These are phyloP conservation scores for Rutstroemia sp. DNA, from an alignment of 2,329 filamentous ascomycete species.

Conservation along the genomic window DNA sequence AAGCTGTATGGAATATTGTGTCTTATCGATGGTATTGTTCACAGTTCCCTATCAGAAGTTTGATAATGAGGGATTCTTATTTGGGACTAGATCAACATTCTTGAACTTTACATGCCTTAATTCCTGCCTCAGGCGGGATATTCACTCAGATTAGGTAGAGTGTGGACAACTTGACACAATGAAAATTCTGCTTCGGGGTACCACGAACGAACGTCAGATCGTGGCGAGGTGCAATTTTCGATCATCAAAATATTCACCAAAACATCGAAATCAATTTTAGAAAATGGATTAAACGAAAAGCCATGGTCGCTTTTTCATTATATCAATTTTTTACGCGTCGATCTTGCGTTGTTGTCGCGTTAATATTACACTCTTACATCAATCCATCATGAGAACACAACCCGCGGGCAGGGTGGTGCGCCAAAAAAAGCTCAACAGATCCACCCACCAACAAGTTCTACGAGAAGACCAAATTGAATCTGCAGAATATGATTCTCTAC, in stretches of 20 bases:
- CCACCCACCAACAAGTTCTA: slow-evolving; percentile 44
- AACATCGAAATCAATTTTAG: slow-evolving; percentile 16
- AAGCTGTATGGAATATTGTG: not conserved
- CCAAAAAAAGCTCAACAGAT: slow-evolving; percentile 51
- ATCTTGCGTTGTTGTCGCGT: slow-evolving; percentile 14
- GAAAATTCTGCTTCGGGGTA: slow-evolving; percentile 8
- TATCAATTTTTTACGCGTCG: slow-evolving; percentile 23
- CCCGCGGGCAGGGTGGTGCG: slow-evolving; percentile 31
- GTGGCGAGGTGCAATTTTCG: slow-evolving; percentile 6
- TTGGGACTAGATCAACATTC: not conserved
- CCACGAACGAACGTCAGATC: slow-evolving; percentile 9
- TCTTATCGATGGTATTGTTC: not conserved
- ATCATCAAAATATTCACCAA: slow-evolving; percentile 24
- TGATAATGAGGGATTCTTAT: slow-evolving; percentile 2
- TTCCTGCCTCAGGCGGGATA: not conserved
- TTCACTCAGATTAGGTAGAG: slow-evolving; percentile 6
- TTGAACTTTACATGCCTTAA: not conserved
- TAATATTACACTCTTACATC: slow-evolving; percentile 8
- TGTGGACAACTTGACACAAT: slow-evolving; percentile 8
- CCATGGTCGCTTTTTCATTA: slow-evolving; percentile 18
- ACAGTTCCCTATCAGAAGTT: not conserved
- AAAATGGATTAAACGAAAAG: slow-evolving; percentile 20
- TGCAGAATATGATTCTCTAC: slow-evolving; percentile 65
- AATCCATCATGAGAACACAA: slow-evolving; percentile 17
- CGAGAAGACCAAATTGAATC: slow-evolving; percentile 87